Evolutionary conservation across 352 stramenopile genomes (phyloP).

Genomic region (Pythium oligandrum): DNA sequence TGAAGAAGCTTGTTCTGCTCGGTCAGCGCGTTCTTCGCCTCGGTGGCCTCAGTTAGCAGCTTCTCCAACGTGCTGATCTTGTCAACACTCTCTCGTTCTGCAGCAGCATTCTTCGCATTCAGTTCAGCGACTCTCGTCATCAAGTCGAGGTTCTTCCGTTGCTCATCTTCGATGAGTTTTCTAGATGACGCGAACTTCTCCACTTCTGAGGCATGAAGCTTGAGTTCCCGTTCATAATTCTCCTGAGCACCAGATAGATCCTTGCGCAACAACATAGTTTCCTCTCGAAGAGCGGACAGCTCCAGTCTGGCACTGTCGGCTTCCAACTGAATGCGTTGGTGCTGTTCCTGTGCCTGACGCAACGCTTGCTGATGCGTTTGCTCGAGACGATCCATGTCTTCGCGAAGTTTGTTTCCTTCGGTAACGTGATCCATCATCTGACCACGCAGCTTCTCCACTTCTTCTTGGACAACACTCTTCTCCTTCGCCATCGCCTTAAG

Average conservation of each 20-base stretch:
- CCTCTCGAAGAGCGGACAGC: slow-evolving; percentile 37
- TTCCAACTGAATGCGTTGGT: slow-evolving; percentile 43
- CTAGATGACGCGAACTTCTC: slow-evolving; percentile 43
- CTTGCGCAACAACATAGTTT: slow-evolving; percentile 34
- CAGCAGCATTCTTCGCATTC: slow-evolving; percentile 25
- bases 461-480: slow-evolving; percentile 27
- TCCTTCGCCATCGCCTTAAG: slow-evolving; percentile 37
- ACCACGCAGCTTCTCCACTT: slow-evolving; percentile 40
- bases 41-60: slow-evolving; percentile 36
- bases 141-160: slow-evolving; percentile 30
- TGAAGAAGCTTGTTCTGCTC: slow-evolving; percentile 78
- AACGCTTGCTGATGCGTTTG: slow-evolving; percentile 31
- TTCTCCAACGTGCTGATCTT: slow-evolving; percentile 42
- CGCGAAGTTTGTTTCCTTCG: slow-evolving; percentile 56
- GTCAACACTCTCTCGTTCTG: slow-evolving; percentile 27
- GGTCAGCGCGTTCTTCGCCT: slow-evolving; percentile 39
- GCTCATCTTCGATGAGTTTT: slow-evolving; percentile 47
- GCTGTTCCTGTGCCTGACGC: slow-evolving; percentile 36
- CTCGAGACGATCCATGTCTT: slow-evolving; percentile 52
- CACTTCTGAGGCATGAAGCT: slow-evolving; percentile 68
- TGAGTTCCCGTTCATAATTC: slow-evolving; percentile 84
- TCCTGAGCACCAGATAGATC: slow-evolving; percentile 49
- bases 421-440: slow-evolving; percentile 54
- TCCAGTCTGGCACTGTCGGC: slow-evolving; percentile 37
- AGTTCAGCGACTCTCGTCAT: slow-evolving; percentile 33